Base-by-base conservation (phyloP, 1,284 basidiomycete species). In the Rhizopogon hawkerae region DNA sequence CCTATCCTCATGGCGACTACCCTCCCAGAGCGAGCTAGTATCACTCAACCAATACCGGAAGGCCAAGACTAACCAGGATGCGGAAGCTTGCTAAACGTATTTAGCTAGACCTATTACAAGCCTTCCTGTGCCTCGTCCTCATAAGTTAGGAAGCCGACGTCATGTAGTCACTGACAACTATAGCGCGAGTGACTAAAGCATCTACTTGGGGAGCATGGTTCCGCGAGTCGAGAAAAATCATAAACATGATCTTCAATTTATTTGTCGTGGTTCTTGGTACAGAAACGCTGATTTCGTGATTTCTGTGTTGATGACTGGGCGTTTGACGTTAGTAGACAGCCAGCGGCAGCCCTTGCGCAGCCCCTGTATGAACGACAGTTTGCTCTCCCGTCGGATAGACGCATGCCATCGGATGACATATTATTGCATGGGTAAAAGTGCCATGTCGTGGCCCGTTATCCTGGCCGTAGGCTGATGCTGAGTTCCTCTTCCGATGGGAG, bases 1-100 rank as follows among this genome's bases (percentile, higher is more conserved):
- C 74, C 75, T 7, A 70, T 74, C 41, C 14, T 71, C 33, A 58
- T 70, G 48, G 70, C 68, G 38, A 69, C 69, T 5, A 54, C 64
- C 3, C 58, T 66, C 33, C 64, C 51, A 46, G 62, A 65, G 36
- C 62, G 34, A 49, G 54, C 53, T 4, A 54, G 52, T 5, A 49
- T 54, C 36, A 58, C 56, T 38, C 55, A 60, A 46, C 60, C 60
- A 18, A 61, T 41, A 1, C 16, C 57, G 37, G 51, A 58, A 37
- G 51, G 55, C 26, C 4, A 31, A 11, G 16, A 18, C 16, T 18
- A 8, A 18, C 5, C 2, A 36, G 8, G 7, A 18, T 9, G 11
- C 6, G 3, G 4, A 8, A 35, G 35, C 14, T 9, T 3, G 35
- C 8, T 35, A 14, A 29, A 36, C 5, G 16, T 16, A 16, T 36